Base-by-base conservation (phyloP, 1,284 basidiomycete genomes). In the Chondrostereum purpureum region DNA sequence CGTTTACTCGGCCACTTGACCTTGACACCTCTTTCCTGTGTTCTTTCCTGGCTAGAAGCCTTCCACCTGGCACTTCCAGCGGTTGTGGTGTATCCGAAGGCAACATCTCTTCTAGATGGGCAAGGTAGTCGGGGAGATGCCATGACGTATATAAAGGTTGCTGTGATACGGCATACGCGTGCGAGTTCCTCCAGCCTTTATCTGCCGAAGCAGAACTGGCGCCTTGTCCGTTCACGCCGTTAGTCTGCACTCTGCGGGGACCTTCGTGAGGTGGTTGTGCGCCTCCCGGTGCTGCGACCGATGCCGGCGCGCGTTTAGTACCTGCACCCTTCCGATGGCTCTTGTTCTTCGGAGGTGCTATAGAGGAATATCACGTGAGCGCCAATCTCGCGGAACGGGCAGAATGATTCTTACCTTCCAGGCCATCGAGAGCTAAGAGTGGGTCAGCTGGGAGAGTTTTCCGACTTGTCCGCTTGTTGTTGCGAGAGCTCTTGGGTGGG, bases 1-100 rank as follows among this genome's bases (percentile, higher is more conserved):
- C 95, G 77, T 64, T 96, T 95, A 51, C 82, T 80, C 0, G 95
- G 95, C 83, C 92, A 99, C 55, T 90, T 88, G 47, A 97, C 87
- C 62, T 92, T 89, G 18, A 93, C 91, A 1, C 92, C 89, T 34
- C 91, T 76, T 62, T 97, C 94, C 53, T 82, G 73, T 5, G 75
- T 80, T 52, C 71, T 67, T 47, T 83, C 82, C 16, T 72, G 50
- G 51, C 70, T 67, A 50, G 74, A 75, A 3, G 62, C 65, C 51
- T 70, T 49, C 67, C 53, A 50, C 62, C 70, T 46, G 80, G 78
- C 34, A 95, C 81, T 57, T 87, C 79, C 31, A 95, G 70, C 0
- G 89, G 87, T 44, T 75, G 75, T 1, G 91, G 92, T 5, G 73
- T 70, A 18, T 80, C 72, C 5, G 79, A 75, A 18, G 92, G 93